Base-by-base conservation (phyloP, 179 eudicot genomes). In the Nepenthes alata region DNA sequence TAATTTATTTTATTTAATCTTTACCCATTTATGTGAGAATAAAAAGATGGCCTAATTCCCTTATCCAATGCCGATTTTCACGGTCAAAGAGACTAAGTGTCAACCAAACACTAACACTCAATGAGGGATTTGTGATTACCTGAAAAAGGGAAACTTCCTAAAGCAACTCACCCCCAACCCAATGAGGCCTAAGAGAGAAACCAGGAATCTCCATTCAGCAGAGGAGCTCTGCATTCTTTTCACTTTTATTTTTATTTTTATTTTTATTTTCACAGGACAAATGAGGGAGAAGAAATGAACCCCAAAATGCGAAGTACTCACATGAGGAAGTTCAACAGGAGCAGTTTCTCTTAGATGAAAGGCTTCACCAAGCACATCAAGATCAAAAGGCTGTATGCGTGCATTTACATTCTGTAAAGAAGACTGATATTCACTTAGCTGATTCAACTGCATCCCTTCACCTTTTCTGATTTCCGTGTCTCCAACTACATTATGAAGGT, bases 401-500 rank as follows among this genome's bases (percentile, higher is more conserved):
- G 75, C 57, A 64, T 74, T 82, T 61, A 85, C 85, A 64, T 78
- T 85, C 69, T 76, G 80, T 7, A 84, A 70, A 69, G 70, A 74
- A n/a, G 97, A 75, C 5, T 75, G 73, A 70, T 82, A 77, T 64
- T 83, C 78, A 66, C 81, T 70, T 54, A 87, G 80, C 79, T 94
- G 89, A 77, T 80, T 87, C 78, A 94, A 74, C 69, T 94, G 94
- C 97, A 94, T 94, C 71, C 96, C 96, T 67, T 87, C 94, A 16
- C 97, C 97, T 71, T 90, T 94, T 73, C 94, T 80, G 37, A 94
- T 85, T 72, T 94, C 96, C 62, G 86, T 73, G 70, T 90, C 97
- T 69, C 99, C 99, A 63, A 85, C 95, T 70, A 90, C 96, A 81
- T 83, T 87, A 77, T 87, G 94, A 68, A 94, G 97, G 73, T 94